phyloP scores from a whole-genome alignment of 1,139 yeast genomes.

The Candida frijolesensis region DNA sequence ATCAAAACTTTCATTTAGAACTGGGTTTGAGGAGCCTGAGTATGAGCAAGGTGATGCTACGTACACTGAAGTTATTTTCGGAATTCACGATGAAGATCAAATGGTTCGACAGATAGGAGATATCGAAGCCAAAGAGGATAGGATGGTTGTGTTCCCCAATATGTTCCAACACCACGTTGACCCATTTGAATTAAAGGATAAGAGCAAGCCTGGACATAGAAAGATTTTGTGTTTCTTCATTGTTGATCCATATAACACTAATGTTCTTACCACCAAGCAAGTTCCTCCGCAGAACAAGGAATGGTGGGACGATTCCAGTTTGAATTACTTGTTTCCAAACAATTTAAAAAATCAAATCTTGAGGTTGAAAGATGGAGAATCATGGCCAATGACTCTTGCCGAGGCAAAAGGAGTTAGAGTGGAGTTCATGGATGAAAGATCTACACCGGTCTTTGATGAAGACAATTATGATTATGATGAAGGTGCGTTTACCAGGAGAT shows the following conservation, averaged over 20 bases:
- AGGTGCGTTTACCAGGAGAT: constrained; percentile 20
- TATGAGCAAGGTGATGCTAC: constrained; percentile 39
- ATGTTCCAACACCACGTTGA: constrained; percentile 43
- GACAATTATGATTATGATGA: constrained; percentile 13
- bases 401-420: constrained; percentile 30
- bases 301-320: constrained; percentile 34
- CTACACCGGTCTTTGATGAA: constrained; percentile 10
- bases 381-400: constrained; percentile 25
- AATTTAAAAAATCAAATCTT: constrained; percentile 14
- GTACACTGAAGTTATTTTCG: constrained; percentile 29
- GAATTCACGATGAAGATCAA: constrained; percentile 31
- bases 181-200: constrained; percentile 38
- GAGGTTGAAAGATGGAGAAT: constrained; percentile 10
- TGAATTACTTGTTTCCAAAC: constrained; percentile 16
- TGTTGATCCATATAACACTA: constrained; percentile 38
- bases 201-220: constrained; percentile 38
- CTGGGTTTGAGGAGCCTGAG: constrained; percentile 33
- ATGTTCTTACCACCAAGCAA: constrained; percentile 29
- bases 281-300: constrained; percentile 45
- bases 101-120: constrained; percentile 27
- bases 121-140: constrained; percentile 27
- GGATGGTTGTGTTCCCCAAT: constrained; percentile 43
- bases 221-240: constrained; percentile 45
- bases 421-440: constrained; percentile 37
- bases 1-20: constrained; percentile 35